Percentiles rank a stretch among this genome's conserved stretches.
phyloP scores from a whole-genome alignment of 108 stramenopile species.

The Nitzschia sp. region DNA sequence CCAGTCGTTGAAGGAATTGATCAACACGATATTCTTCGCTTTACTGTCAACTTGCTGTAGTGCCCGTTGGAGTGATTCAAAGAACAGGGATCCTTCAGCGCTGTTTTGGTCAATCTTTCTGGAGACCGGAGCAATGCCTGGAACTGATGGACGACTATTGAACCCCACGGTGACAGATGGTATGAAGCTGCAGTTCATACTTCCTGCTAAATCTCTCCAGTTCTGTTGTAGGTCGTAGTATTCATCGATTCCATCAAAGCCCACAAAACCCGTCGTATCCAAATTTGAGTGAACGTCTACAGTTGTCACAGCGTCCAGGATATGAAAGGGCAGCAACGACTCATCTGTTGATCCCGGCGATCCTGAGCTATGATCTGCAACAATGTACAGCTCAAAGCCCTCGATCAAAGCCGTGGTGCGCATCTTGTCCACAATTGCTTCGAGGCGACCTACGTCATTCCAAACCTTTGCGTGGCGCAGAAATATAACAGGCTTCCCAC shows the following conservation, averaged over 20 bases:
- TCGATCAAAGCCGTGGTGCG: neutral
- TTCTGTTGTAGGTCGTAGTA: constrained; percentile 11
- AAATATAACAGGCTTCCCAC: constrained; percentile 22
- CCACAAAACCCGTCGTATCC: neutral
- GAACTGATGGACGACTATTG: constrained; percentile 8
- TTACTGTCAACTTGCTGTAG: constrained; percentile 13
- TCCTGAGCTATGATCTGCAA: constrained; percentile 17
- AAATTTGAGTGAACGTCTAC: constrained; percentile 8
- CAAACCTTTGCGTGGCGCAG: constrained; percentile 3
- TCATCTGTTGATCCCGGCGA: neutral
- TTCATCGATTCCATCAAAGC: neutral
- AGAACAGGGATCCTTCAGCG: neutral
- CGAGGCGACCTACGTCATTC: neutral
- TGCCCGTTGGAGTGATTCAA: constrained; percentile 1
- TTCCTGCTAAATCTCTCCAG: constrained; percentile 16
- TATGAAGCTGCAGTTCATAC: constrained; percentile 7
- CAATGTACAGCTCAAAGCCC: constrained; percentile 22
- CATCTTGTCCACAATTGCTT: constrained; percentile 7
- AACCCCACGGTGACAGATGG: constrained; percentile 17
- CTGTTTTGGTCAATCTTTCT: neutral
- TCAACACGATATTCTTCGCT: constrained; percentile 14
- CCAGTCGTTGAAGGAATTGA: constrained; percentile 31
- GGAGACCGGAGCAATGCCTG: neutral
- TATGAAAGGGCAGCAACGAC: neutral
- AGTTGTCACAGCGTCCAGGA: constrained; percentile 11